Conservation (phyloP, 2,329 filamentous ascomycete genomes). For the Neoascochyta sp. region DNA sequence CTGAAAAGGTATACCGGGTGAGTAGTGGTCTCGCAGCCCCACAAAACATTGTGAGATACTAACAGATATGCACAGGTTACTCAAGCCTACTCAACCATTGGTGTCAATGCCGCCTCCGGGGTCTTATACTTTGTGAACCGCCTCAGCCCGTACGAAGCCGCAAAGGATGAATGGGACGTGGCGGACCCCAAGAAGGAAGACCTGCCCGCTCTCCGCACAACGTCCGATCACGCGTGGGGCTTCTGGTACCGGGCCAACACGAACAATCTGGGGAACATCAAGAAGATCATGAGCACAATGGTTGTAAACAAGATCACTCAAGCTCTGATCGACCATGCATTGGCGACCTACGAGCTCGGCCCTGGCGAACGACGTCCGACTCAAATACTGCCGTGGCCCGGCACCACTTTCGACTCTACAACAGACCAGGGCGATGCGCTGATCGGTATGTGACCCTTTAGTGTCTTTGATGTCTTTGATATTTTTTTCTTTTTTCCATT, state of each 20-base stretch:
- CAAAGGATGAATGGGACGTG: slow-evolving; percentile 3
- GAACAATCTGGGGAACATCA: slow-evolving; percentile 6
- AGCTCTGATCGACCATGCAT: slow-evolving; percentile 6
- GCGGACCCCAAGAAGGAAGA: slow-evolving; percentile 3
- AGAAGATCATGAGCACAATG: slow-evolving; percentile 9
- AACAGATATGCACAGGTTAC: slow-evolving; percentile 9
- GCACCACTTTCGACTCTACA: slow-evolving; percentile 3
- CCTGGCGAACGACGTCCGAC: slow-evolving; percentile 3
- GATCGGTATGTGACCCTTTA: slow-evolving; percentile 2
- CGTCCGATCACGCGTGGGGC: slow-evolving; percentile 18
- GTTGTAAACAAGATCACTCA: slow-evolving; percentile 10
- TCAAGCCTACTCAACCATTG: slow-evolving; percentile 9
- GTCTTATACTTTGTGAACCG: slow-evolving; percentile 9
- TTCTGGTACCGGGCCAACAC: slow-evolving; percentile 12
- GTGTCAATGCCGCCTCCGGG: slow-evolving; percentile 9
- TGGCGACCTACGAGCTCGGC: slow-evolving; percentile 6
- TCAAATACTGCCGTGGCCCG: slow-evolving; percentile 8
- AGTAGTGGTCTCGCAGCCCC: no score
- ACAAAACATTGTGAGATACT: no score
- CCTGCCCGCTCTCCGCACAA: slow-evolving; percentile 11
- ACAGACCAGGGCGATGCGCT: slow-evolving; percentile 8
- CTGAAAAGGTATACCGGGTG: slow-evolving; percentile 10
- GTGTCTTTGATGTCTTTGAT: no score
- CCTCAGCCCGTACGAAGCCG: slow-evolving; percentile 4
- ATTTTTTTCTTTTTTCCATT: neutral